A percentile compares a stretch with the other conserved stretches of the same genome.
phyloP scores from a whole-genome alignment of 2,329 filamentous ascomycete species.

The Aspergillus luchuensis region DNA sequence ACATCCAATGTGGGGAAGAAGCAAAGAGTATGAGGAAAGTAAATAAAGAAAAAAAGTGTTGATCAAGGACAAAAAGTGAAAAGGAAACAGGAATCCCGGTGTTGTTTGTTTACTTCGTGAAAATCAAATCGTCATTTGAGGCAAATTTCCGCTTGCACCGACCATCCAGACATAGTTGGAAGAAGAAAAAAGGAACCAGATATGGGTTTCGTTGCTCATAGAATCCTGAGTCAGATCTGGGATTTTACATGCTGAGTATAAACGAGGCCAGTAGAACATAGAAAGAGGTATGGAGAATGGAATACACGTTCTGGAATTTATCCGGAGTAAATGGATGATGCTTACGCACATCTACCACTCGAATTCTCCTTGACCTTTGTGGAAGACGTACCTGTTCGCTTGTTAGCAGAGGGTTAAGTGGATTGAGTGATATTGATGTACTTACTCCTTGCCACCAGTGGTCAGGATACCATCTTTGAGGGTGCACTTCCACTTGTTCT shows the following conservation, averaged over 20 bases:
- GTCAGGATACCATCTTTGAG: slow-evolving; percentile 95
- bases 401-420: slow-evolving; percentile 26
- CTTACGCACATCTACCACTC: slow-evolving; percentile 70
- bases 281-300: slow-evolving; percentile 11
- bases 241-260: slow-evolving; percentile 10
- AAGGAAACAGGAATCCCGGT: background rate
- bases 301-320: slow-evolving; percentile 2
- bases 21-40: slow-evolving; percentile 2
- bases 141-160: slow-evolving; percentile 8
- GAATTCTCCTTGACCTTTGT: slow-evolving; percentile 95
- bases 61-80: background rate
- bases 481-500: slow-evolving; percentile 99
- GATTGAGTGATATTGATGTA: slow-evolving; percentile 18
- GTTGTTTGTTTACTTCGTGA: background rate
- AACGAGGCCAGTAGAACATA: background rate
- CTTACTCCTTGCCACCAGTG: slow-evolving; percentile 84
- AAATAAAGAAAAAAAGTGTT: background rate
- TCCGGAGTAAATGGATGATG: background rate
- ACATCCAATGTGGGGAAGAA: slow-evolving; percentile 15
- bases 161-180: background rate
- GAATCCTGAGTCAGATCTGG: background rate
- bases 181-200: background rate
- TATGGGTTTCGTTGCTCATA: slow-evolving; percentile 1
- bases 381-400: slow-evolving; percentile 75
- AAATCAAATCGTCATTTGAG: slow-evolving; percentile 9